Conservation (phyloP, 2,329 filamentous ascomycete species). For the Cladosporium sp. region DNA sequence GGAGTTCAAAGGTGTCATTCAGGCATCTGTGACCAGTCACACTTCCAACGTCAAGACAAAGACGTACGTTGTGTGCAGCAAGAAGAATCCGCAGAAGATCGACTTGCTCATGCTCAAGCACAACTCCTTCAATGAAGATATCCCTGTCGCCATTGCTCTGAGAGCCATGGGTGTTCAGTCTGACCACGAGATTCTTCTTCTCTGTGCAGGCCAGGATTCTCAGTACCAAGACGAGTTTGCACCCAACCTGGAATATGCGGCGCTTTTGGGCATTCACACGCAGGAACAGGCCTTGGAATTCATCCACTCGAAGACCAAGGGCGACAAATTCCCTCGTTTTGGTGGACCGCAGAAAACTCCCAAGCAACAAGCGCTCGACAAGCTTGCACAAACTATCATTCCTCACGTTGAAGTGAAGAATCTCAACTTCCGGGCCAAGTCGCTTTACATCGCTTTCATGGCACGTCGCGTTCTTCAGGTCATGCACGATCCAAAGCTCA, state of each 20-base stretch:
- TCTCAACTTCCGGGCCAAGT: conserved; percentile 94
- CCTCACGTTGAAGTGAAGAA: conserved; percentile 90
- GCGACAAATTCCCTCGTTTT: conserved; percentile 61
- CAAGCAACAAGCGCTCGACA: conserved; percentile 88
- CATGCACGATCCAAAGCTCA: conserved; percentile 78
- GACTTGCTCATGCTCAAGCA: conserved; percentile 85
- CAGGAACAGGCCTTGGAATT: conserved; percentile 96
- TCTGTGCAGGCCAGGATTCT: conserved; percentile 83
- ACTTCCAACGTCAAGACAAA: conserved; percentile 98
- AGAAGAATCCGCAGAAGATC: conserved; percentile 63
- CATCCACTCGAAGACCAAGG: conserved; percentile 81
- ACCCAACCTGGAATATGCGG: conserved; percentile 90
- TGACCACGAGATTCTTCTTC: conserved; percentile 88
- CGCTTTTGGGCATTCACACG: conserved; percentile 78
- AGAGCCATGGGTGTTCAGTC: conserved; percentile 92
- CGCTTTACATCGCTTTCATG: conserved; percentile 96
- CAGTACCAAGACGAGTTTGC: conserved; percentile 92
- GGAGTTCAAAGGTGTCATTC: conserved; percentile 88
- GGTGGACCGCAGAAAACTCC: conserved; percentile 61
- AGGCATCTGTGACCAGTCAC: conserved; percentile 94
- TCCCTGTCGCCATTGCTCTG: conserved; percentile 91
- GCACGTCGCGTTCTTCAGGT: conserved; percentile 94
- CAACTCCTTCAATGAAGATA: conserved; percentile 86
- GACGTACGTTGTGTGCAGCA: conserved; percentile 69
- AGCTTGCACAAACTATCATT: conserved; percentile 86